Conservation (phyloP, 495 filamentous ascomycete species). For the Staphylotrichum longicolle region DNA sequence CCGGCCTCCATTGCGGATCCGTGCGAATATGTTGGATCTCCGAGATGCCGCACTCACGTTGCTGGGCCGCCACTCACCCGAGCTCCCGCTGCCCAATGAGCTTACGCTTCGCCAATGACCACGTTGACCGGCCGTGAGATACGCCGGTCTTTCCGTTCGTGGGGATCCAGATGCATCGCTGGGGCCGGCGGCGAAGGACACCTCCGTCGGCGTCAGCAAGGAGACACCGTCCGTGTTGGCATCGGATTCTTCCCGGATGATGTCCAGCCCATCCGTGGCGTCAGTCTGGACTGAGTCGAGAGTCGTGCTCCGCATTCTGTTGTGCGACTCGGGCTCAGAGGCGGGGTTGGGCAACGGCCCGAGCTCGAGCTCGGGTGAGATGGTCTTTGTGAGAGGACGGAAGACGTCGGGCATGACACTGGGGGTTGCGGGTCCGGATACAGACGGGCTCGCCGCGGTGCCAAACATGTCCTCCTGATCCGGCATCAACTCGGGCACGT, state of each 20-base stretch:
- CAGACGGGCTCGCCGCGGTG: conserved; percentile 6
- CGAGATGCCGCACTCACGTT: not conserved
- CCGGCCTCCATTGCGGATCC: conserved; percentile 17
- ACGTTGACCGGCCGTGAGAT: not conserved
- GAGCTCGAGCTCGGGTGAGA: conserved; percentile 18
- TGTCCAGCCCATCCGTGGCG: conserved; percentile 17
- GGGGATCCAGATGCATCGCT: not conserved
- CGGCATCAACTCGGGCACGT: conserved; percentile 23
- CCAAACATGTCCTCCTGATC: conserved; percentile 18
- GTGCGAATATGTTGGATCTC: conserved; percentile 20
- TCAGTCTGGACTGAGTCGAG: conserved; percentile 7
- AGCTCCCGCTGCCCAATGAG: conserved; percentile 19
- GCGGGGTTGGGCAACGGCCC: conserved; percentile 7
- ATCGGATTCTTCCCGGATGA: conserved; percentile 23
- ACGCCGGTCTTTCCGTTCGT: not conserved
- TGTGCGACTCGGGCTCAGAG: not conserved
- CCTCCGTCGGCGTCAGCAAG: conserved; percentile 19
- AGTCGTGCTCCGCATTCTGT: conserved; percentile 1
- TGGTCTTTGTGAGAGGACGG: conserved; percentile 15
- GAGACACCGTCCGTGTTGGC: conserved; percentile 21
- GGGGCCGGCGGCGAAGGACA: conserved; percentile 5
- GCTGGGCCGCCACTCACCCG: conserved; percentile 20
- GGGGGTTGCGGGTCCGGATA: conserved; percentile 15
- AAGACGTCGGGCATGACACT: conserved; percentile 19
- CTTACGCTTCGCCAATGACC: conserved; percentile 15